Base-by-base conservation (phyloP, 352 stramenopile species). In the Phytophthora brassicae region DNA sequence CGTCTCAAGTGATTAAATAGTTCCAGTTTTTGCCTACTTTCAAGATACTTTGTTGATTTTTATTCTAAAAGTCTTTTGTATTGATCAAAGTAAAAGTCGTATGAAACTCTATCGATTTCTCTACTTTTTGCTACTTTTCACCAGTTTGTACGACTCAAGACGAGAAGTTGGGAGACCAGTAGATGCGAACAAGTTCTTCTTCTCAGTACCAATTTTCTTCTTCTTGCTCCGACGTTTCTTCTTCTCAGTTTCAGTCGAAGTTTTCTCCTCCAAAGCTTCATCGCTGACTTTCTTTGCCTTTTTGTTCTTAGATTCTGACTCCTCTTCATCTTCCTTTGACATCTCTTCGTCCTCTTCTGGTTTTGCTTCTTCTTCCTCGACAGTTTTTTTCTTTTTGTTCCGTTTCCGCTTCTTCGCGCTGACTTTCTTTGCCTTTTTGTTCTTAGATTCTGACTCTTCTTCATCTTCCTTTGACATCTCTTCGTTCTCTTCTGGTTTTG, bases 331-430 rank as follows among this genome's bases (percentile, higher is more conserved):
- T 12, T 33, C 56, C 22, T 43, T 48, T 8, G 56, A 22, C 45
- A 31, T 56, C 14, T 41, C 39, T 29, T 66, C 50, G 11, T 64
- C 47, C 44, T 56, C 43, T 33, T 81, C 49, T 3, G 56, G 24
- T 2, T 64, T 72, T 19, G 47, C 57, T 17, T 68, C 42, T 2
- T 48, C 41, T 22, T 67, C 60, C 23, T 66, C 60, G 2, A 33
- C 39, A 0, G 24, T 31, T 46, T 78, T 73, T 55, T 85, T 87
- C 65, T 81, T 85, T 65, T 90, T 92, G 19, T 66, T 74, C 43
- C 81, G 79, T 77, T 89, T 90, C 33, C 79, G 75, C 65, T 90
- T 92, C 78, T 89, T 89, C 53, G n/a, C n/a, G n/a, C n/a, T n/a
- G n/a, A n/a, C 51, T 6, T 51, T 22, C 2, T 64, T 59, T 17